Evolutionary conservation across 768 basidiomycete species (phyloP), one percentile per base, ranked within the genome.

Genomic region (Amanita thiersii): DNA sequence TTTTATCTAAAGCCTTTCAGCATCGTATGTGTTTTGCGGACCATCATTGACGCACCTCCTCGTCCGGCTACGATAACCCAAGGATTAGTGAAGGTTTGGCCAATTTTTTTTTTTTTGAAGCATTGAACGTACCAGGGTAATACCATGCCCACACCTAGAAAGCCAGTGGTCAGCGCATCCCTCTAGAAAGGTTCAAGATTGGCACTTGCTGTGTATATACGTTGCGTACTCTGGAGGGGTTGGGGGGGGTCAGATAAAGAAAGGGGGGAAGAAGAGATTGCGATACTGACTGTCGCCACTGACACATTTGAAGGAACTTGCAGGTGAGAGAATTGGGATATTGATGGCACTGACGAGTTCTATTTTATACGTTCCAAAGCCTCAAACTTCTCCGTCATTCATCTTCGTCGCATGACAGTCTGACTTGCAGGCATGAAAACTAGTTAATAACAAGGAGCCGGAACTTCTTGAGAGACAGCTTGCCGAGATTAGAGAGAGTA

Each of bases 281-380:
- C n/a, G n/a, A n/a, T 4, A 53, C 75, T 62, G 48, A 78, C 77
- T 73, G 68, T 53, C 77, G 69, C 63, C 66, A 77, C 54, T 70
- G 74, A 60, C 77, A 79, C 78, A 80, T 79, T 35, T 29, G 47
- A 39, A 43, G 46, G 50, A 47, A 21, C 34, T 43, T 44, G 49
- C 36, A 39, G 36, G 41, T n/a, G n/a, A 50, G 31, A 40, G 47
- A 41, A 37, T 43, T 40, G 23, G 35, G 36, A 42, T n/a, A n/a
- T 14, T 10, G 12, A 10, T 29, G 32, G 6, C 26, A 29, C 30
- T 17, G 25, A 26, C 29, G 9, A 18, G 9, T 21, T 18, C 34
- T 15, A 36, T 33, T 43, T 28, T 43, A 43, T 43, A 43, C 6
- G 14, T 19, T 43, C 26, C 14, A 37, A 36, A 11, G 18, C 15